phyloP scores from a whole-genome alignment of 345 rosid genomes.

The Arabidopsis suecica region DNA sequence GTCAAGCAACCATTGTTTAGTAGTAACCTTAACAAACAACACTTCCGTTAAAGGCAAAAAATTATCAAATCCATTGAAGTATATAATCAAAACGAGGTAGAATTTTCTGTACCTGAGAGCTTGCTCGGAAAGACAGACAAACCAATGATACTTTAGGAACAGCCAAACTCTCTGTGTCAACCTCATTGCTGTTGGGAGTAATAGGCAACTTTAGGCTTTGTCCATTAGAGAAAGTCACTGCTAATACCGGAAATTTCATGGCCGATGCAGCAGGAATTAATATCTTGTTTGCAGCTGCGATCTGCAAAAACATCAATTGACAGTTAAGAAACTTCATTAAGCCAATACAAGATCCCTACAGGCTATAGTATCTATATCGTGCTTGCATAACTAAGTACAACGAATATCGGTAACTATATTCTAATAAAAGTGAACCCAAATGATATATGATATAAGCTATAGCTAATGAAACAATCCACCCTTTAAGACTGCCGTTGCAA shows the following conservation, averaged over 20 bases:
- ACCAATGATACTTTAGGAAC: slow-evolving; percentile 65
- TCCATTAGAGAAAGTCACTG: slow-evolving; percentile 61
- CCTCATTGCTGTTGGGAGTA: slow-evolving; percentile 43
- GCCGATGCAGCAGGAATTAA: slow-evolving; percentile 71
- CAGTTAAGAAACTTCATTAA: slow-evolving; percentile 12
- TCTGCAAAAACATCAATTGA: slow-evolving; percentile 49
- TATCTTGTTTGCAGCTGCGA: slow-evolving; percentile 71
- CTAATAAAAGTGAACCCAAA: neutral
- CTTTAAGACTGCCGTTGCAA: slow-evolving; percentile 6
- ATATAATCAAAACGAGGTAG: neutral
- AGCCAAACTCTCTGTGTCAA: slow-evolving; percentile 40
- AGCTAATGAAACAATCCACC: slow-evolving; percentile 23
- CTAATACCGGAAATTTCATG: slow-evolving; percentile 68
- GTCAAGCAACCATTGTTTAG: neutral
- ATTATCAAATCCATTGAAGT: neutral
- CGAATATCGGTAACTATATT: neutral
- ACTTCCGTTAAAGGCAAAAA: neutral
- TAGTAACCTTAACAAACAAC: slow-evolving; percentile 14
- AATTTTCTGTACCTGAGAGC: slow-evolving; percentile 67
- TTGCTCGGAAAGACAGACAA: slow-evolving; percentile 83
- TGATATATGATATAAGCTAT: neutral
- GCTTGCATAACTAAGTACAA: slow-evolving; percentile 8
- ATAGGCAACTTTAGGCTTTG: slow-evolving; percentile 65
- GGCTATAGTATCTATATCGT: neutral
- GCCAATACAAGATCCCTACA: neutral